Base-by-base conservation (phyloP, 352 stramenopile species). In the Blastocystis sp. region DNA sequence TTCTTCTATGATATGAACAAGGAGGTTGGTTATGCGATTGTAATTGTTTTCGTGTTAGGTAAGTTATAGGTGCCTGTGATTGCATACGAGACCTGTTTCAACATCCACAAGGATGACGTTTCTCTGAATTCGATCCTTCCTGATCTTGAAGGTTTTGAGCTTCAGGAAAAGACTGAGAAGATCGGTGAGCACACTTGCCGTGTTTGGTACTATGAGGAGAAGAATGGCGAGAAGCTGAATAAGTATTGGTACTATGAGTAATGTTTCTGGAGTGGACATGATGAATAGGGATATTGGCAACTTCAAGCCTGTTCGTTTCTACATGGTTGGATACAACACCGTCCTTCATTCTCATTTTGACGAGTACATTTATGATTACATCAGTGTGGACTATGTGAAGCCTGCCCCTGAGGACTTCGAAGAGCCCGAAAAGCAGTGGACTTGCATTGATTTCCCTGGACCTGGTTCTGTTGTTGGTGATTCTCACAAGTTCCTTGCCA, bases 361-460 rank as follows among this genome's bases (percentile, higher is more conserved):
- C 78, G 92, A 95, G 89, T 95, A 95, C 89, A 94, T 91, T 74
- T 77, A 95, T 67, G 92, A 95, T 88, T 95, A 95, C 89, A 89
- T 94, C 73, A 94, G 94, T 88, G 89, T 95, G 24, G 92, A 92
- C 51, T 91, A 91, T 71, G 92, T 92, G 0, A 90, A 92, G 12
- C 88, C 94, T 37, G 87, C 92, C 42, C 88, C 90, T 73, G 88
- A 92, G 51, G 91, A 94, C 21, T 90, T 92, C 80, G 83, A 93
- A 32, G 91, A 92, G 67, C 89, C 90, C 77, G 90, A 90, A 32
- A 94, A 94, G 92, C 94, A 94, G 88, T 88, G 58, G 65, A 78
- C 71, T 0, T 95, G 92, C 89, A 92, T 91, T 0, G 90, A 92
- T 78, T 90, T 92, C 88, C 89, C 81, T 37, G 88, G 90, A 0